Percentiles rank a stretch among this genome's conserved stretches.
These are phyloP conservation scores for Pichia sp. DNA, from an alignment of 1,139 yeast genomes.

Conservation along the genomic window DNA sequence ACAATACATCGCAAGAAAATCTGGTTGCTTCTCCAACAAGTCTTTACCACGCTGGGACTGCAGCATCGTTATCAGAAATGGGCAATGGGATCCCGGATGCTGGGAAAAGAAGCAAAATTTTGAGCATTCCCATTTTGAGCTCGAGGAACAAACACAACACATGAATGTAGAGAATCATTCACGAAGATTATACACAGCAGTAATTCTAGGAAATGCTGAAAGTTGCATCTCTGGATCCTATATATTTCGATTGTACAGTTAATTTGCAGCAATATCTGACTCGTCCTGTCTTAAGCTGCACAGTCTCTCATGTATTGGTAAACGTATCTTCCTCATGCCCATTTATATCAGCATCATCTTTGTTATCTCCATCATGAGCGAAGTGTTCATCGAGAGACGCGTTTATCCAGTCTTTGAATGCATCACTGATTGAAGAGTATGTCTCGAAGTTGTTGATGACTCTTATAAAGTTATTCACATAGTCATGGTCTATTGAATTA, in stretches of 20 bases:
- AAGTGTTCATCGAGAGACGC: conserved; percentile 11
- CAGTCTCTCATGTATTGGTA: too few relatives aligned
- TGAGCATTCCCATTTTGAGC: conserved; percentile 27
- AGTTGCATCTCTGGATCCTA: too few relatives aligned
- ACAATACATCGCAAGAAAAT: conserved; percentile 21
- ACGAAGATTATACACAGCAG: too few relatives aligned
- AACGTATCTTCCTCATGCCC: too few relatives aligned
- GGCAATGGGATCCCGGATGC: conserved; percentile 2
- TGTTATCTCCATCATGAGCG: conserved; percentile 5
- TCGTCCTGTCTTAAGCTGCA: too few relatives aligned
- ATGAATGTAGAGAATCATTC: too few relatives aligned
- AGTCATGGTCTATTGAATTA: conserved; percentile 19
- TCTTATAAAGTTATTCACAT: conserved; percentile 26
- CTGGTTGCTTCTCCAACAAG: conserved; percentile 8
- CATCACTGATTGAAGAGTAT: conserved; percentile 27
- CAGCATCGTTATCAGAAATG: conserved; percentile 1
- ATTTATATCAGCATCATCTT: not conserved
- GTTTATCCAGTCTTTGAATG: conserved; percentile 28
- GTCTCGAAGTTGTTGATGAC: conserved; percentile 28
- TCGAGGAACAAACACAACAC: conserved; percentile 15
- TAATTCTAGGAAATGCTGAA: too few relatives aligned
- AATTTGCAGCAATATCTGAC: too few relatives aligned
- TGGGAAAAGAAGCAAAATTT: conserved; percentile 18
- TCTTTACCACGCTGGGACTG: not conserved
- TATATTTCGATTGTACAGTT: too few relatives aligned